These are phyloP conservation scores for Cutaneotrichosporon sp. DNA, from an alignment of 1,284 basidiomycete genomes.

Conservation along the genomic window DNA sequence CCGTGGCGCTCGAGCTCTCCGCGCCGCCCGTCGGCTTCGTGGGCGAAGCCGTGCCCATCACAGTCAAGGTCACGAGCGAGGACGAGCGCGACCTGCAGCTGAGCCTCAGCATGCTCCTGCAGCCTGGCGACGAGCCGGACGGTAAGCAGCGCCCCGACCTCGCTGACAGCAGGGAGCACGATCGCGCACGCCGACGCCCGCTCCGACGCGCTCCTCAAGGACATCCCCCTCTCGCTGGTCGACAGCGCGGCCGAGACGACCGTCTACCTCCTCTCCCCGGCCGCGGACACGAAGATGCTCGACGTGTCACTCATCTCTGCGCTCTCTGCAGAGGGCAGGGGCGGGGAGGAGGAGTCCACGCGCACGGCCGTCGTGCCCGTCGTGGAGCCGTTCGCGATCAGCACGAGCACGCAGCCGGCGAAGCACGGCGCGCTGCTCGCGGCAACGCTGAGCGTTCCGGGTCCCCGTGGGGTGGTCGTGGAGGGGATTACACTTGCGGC, in stretches of 20 bases:
- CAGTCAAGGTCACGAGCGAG: conserved; percentile 59
- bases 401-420: conserved; percentile 18
- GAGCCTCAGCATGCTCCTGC: conserved; percentile 70
- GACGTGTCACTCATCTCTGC: conserved; percentile 34
- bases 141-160: conserved; percentile 56
- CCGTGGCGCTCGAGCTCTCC: conserved; percentile 60
- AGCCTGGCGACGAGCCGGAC: conserved; percentile 75
- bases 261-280: conserved; percentile 24
- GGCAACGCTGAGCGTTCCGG: conserved; percentile 9
- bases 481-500: conserved; percentile 5
- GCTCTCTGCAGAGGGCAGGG: conserved; percentile 7
- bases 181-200: conserved; percentile 24
- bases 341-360: conserved; percentile 29
- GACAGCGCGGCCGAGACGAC: conserved; percentile 13
- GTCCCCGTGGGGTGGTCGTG: conserved; percentile 8
- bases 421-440: conserved; percentile 9
- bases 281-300: conserved; percentile 29
- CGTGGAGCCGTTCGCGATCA: conserved; percentile 33
- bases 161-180: conserved; percentile 6
- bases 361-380: conserved; percentile 36
- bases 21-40: conserved; percentile 70
- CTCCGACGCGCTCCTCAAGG: conserved; percentile 28
- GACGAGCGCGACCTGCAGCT: conserved; percentile 69
- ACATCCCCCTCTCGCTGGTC: conserved; percentile 32
- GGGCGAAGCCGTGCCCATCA: conserved; percentile 72